These are phyloP conservation scores for Acanthamoeba royreba DNA, from an alignment of 208 protist genomes.

Conservation along the genomic window DNA sequence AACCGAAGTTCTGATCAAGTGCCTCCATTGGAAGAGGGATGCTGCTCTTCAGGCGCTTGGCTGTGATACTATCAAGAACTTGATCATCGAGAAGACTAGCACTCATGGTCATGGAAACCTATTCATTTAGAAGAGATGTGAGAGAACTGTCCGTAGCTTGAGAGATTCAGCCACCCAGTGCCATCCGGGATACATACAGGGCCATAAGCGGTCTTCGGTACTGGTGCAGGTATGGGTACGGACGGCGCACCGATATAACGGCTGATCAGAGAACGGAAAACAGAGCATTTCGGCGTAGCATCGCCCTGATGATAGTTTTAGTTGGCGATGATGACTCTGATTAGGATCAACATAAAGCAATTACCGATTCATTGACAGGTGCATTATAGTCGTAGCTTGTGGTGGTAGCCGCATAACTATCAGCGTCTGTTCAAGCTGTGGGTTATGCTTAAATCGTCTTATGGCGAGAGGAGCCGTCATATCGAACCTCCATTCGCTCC, in stretches of 20 bases:
- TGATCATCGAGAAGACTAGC: not conserved
- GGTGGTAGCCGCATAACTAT: not conserved
- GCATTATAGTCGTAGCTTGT: conserved; percentile 24
- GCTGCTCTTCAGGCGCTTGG: not conserved
- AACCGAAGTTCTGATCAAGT: not conserved
- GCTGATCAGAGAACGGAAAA: not conserved
- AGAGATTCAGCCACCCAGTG: too few species aligned
- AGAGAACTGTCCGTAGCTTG: too few species aligned
- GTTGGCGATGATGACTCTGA: too few species aligned
- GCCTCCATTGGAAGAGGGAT: not conserved
- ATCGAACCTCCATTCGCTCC: too few species aligned
- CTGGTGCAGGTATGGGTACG: not conserved
- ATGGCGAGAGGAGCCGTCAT: too few species aligned
- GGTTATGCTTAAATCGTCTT: too few species aligned
- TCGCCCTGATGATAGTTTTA: not conserved
- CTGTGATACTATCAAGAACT: not conserved
- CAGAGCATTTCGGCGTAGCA: not conserved
- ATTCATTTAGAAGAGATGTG: too few species aligned
- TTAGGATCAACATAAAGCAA: too few species aligned
- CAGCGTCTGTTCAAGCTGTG: not conserved
- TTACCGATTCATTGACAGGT: conserved; percentile 10
- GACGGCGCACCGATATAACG: not conserved
- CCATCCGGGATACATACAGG: too few species aligned
- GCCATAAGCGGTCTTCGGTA: not conserved
- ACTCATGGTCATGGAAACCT: not conserved